Base-by-base conservation (phyloP, 495 filamentous ascomycete genomes). In the Penicillium macrosclerotiorum region DNA sequence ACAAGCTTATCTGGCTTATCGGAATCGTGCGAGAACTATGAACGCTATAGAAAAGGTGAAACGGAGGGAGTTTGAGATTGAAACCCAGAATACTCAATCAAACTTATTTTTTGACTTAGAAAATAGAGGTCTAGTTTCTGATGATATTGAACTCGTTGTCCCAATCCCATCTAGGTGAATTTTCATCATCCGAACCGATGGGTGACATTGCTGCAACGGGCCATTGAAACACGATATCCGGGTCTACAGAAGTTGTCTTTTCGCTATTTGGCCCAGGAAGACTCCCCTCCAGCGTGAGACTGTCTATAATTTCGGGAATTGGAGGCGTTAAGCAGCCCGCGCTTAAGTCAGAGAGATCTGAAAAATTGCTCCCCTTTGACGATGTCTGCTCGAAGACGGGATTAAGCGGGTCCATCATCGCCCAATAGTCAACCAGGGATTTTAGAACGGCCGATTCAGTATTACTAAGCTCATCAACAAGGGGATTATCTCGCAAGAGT, bases 371-470 rank as follows among this genome's bases (percentile, higher is more conserved):
- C 13, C 34, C 13, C 8, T 35, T 30, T 2, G 45, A 35, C 8
- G 23, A 16, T 5, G 26, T 29, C 11, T 45, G 11, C 8, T 44
- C 49, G 25, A 54, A 51, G 9, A 57, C 50, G 11, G 54, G 54
- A 33, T 54, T 60, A 16, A 32, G 42, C 11, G 57, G 49, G 34
- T 60, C 54, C 57, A 60, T 60, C 54, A 60, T 57, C 11, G 50
- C 38, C 57, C 57, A 60, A 38, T 57, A 60, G 35, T 60, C 57
- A 16, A 60, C 17, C 0, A 60, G 44, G 4, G 42, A 46, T 26
- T 34, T 42, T 8, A 57, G 29, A 13, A 60, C 46, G 29, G 41
- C 47, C 3, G 35, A 14, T 31, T 60, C 57, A 1, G 49, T 54
- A 11, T 33, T 12, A 11, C 45, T 53, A 22, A 60, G 47, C 16